Evolutionary conservation across 371 early-diverging fungal species (phyloP), one percentile per base, ranked within the genome.

Genomic region (Syncephalis fuscata): DNA sequence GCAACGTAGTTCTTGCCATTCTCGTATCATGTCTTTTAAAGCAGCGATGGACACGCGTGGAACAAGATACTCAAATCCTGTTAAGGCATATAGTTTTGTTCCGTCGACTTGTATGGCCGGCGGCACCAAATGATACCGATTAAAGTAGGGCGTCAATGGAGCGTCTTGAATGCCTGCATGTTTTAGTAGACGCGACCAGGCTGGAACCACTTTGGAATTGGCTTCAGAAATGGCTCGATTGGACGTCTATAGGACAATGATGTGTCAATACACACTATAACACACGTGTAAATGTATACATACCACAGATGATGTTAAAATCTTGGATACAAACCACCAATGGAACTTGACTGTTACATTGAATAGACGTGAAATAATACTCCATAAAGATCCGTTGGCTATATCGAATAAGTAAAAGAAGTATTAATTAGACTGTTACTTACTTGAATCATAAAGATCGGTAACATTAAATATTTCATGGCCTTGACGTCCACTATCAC

Each of bases 91-190:
- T 53, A 87, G 81, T 66, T 82, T 77, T 27, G 69, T 59, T 0
- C 88, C 91, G 51, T 88, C 84, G 5, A 87, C 63, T 17, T 74
- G 77, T 22, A 88, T 59, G 0, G 80, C 71, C 49, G 88, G 76
- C 56, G 85, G 82, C 52, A 78, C 82, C 22, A 92, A 64, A 15
- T 89, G 62, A 24, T 8, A 16, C n/a, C 21, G 41, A 21, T 94
- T 91, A 27, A 94, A 60, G 54, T 88, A 94, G 5, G 94, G 94
- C 16, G 91, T 88, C 47, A 94, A 57, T 2, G 92, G 91, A 23
- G 92, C 85, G 48, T 71, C 71, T n/a, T 60, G 62, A 38, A 89
- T 76, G 16, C 75, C 70, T 3, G 70, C 68, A 1, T 60, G 58
- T 9, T 64, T 61, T 16, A 80, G 51, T 21, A 84, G 48, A 1